Conservation (phyloP, 495 filamentous ascomycete species). For the Trichocladium antarcticum region DNA sequence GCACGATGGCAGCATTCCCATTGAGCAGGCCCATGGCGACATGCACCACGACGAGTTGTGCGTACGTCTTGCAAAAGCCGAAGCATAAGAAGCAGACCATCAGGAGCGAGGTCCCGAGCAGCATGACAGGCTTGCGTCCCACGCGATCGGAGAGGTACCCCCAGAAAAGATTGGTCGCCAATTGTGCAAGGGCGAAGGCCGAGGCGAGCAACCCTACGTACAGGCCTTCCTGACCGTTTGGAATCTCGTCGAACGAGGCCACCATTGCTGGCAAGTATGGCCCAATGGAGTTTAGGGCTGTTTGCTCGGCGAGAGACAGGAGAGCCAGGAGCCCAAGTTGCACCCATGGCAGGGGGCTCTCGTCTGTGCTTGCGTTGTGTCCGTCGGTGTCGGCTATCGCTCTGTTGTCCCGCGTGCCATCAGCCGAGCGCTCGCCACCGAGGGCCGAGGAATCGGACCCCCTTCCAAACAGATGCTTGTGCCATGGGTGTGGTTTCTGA, state of each 20-base stretch:
- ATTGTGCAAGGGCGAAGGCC: slow-evolving; percentile 83
- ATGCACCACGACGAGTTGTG: slow-evolving; percentile 76
- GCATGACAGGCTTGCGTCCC: slow-evolving; percentile 85
- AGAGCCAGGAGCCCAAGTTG: slow-evolving; percentile 79
- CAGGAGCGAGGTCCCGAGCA: slow-evolving; percentile 74
- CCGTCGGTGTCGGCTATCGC: not conserved
- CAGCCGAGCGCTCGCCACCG: slow-evolving; percentile 8
- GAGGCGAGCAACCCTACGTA: slow-evolving; percentile 88
- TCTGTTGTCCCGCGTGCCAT: slow-evolving; percentile 6
- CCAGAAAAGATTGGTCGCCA: slow-evolving; percentile 88
- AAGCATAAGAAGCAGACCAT: slow-evolving; percentile 74
- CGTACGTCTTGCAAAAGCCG: slow-evolving; percentile 72
- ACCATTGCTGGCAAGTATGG: slow-evolving; percentile 93
- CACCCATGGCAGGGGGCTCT: slow-evolving; percentile 65
- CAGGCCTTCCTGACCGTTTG: slow-evolving; percentile 58
- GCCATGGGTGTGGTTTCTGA: not conserved
- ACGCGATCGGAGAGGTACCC: slow-evolving; percentile 80
- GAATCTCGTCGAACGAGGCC: slow-evolving; percentile 69
- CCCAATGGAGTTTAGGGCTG: slow-evolving; percentile 90
- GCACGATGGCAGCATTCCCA: slow-evolving; percentile 76
- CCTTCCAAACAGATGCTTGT: slow-evolving; percentile 5
- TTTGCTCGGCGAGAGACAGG: slow-evolving; percentile 87
- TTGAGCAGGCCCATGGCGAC: slow-evolving; percentile 85
- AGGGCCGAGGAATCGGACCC: too few species aligned
- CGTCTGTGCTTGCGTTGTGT: slow-evolving; percentile 9